A percentile compares a stretch with the other conserved stretches of the same genome.
Evolutionary conservation across 2,329 filamentous ascomycete species (phyloP).

Genomic region (Falciphora oryzae): DNA sequence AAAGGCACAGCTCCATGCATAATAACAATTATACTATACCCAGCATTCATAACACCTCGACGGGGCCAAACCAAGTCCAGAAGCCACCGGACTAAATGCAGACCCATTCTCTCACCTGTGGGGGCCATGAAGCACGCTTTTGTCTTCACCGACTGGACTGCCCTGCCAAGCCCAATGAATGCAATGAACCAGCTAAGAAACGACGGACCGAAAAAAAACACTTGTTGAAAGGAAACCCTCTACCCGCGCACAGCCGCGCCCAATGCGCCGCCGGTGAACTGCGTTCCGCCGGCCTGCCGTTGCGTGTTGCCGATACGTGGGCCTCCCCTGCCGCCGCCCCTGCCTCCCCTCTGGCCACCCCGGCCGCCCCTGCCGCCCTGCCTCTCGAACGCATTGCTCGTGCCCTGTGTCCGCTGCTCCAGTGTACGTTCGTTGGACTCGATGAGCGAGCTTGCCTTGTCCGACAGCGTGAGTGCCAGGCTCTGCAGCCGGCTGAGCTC

Average conservation of each 20-base stretch:
- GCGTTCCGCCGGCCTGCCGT: slow-evolving; percentile 65
- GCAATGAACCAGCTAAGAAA: slow-evolving; percentile 7
- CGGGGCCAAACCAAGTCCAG: slow-evolving; percentile 4
- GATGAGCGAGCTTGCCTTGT: slow-evolving; percentile 94
- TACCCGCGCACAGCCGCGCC: slow-evolving; percentile 62
- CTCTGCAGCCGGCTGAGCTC: slow-evolving; percentile 95
- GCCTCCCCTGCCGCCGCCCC: slow-evolving; percentile 56
- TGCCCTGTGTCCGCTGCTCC: slow-evolving; percentile 94
- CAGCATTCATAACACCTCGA: slow-evolving; percentile 9
- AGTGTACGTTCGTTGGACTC: slow-evolving; percentile 96
- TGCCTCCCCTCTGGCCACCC: slow-evolving; percentile 61
- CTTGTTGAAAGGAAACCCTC: background rate
- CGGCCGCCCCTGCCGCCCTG: slow-evolving; percentile 73
- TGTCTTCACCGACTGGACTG: slow-evolving; percentile 9
- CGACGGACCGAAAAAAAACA: background rate
- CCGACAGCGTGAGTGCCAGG: slow-evolving; percentile 84
- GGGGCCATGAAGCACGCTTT: slow-evolving; percentile 6
- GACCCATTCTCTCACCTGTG: slow-evolving; percentile 4
- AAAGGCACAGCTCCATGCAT: background rate
- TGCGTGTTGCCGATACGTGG: slow-evolving; percentile 52
- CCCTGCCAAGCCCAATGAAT: slow-evolving; percentile 6
- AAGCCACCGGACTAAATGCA: slow-evolving; percentile 6
- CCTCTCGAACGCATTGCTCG: slow-evolving; percentile 89
- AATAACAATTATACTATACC: slow-evolving; percentile 9
- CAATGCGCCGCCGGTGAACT: slow-evolving; percentile 77